Conservation (phyloP, 1,284 basidiomycete genomes). For the Coniophora puteana region DNA sequence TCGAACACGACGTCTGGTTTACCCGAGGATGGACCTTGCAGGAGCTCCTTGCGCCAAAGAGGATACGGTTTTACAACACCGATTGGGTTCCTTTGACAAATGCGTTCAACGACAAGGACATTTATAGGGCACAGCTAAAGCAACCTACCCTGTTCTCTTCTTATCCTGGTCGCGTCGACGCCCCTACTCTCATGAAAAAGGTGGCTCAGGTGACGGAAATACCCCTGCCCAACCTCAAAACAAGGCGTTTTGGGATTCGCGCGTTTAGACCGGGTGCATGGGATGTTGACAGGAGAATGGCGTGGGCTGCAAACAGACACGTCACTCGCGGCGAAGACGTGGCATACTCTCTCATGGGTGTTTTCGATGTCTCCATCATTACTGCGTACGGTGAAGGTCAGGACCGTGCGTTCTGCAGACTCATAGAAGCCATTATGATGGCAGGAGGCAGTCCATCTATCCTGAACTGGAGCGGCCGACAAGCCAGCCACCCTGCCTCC, state of each 20-base stretch:
- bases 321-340: background rate
- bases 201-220: background rate
- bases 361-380: background rate
- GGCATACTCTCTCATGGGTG: constrained; percentile 1
- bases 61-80: background rate
- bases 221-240: background rate
- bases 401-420: too few relatives aligned
- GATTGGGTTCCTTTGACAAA: background rate
- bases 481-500: too few relatives aligned
- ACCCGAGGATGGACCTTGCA: too few relatives aligned
- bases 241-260: too few relatives aligned
- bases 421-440: too few relatives aligned
- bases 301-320: background rate
- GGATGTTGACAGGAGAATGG: background rate
- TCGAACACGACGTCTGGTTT: background rate
- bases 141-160: too few relatives aligned
- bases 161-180: too few relatives aligned
- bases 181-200: background rate
- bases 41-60: background rate
- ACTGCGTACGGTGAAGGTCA: too few relatives aligned
- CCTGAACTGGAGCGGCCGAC: too few relatives aligned
- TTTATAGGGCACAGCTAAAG: too few relatives aligned
- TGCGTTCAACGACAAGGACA: background rate
- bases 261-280: background rate
- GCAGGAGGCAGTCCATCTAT: too few relatives aligned